These are phyloP conservation scores for Torulaspora pretoriensis DNA, from an alignment of 1,139 yeast species.

Conservation along the genomic window DNA sequence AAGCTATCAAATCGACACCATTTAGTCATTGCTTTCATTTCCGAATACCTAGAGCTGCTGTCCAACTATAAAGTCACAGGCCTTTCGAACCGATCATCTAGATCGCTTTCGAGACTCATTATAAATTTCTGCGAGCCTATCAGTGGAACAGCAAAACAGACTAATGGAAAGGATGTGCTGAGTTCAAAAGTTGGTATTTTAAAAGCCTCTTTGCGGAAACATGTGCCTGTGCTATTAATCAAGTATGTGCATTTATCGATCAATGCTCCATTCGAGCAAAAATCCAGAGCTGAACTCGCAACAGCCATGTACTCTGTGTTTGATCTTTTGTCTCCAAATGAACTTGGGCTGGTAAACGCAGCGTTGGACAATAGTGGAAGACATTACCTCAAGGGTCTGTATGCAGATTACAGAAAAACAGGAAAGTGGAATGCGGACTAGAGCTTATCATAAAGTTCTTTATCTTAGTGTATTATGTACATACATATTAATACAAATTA, in stretches of 20 bases:
- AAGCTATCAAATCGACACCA: conserved; percentile 73
- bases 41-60: conserved; percentile 47
- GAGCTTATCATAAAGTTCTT: neutral
- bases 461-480: neutral
- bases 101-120: conserved; percentile 54
- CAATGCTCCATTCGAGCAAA: conserved; percentile 45
- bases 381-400: conserved; percentile 60
- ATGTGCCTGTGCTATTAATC: conserved; percentile 57
- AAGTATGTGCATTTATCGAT: conserved; percentile 53
- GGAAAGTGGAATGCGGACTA: conserved; percentile 71
- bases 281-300: conserved; percentile 48
- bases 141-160: conserved; percentile 21
- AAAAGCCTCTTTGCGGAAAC: conserved; percentile 58
- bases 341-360: conserved; percentile 59
- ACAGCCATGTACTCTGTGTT: conserved; percentile 61
- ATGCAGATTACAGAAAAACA: conserved; percentile 65
- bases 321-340: conserved; percentile 64
- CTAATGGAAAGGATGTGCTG: conserved; percentile 38
- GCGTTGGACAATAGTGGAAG: conserved; percentile 71
- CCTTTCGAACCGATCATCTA: conserved; percentile 36
- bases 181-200: conserved; percentile 54
- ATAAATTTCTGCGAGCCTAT: conserved; percentile 72
- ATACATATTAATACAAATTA: conserved; percentile 2
- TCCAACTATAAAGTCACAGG: conserved; percentile 31
- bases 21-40: conserved; percentile 48